Base-by-base conservation (phyloP, 2,329 filamentous ascomycete genomes). In the Remersonia thermophila region DNA sequence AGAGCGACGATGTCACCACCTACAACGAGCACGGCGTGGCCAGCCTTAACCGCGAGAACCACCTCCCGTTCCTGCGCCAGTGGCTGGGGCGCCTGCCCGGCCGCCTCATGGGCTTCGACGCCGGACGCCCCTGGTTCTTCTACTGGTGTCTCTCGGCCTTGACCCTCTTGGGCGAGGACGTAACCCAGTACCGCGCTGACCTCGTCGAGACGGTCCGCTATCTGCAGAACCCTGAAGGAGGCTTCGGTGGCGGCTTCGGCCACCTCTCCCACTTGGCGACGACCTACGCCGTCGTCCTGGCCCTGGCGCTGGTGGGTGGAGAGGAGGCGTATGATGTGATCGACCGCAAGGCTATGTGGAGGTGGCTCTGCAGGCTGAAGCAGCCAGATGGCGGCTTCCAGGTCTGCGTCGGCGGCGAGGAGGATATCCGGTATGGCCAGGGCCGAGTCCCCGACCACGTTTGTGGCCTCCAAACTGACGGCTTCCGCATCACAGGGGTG, bases 241-340 rank as follows among this genome's bases (percentile, higher is more conserved):
- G 91, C 2, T 94, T 94, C 56, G 91, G 86, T 35, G 91, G 89
- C 44, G 87, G 91, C n/a, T 81, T 86, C 56, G 86, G 89, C 18
- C 91, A 96, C 55, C 69, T 74, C 47, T 86, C 84, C 36, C 91
- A 98, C 59, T 71, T 91, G 47, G 91, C 91, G 39, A 80, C 83
- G 32, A 85, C 83, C 1, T 98, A 96, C 66, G 86, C 87, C 32
- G 72, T 80, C 28, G 62, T 93, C 14, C 70, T 98, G 40, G 76
- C 82, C 31, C 66, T 98, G 35, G 74, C 80, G 16, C 72, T 86
- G 43, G 81, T 89, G 29, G 85, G 83, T 35, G 84, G 82, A 7
- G 62, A 79, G 40, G 77, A 81, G 38, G 73, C 75, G 29, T 83
- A 85, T 54, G 70, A 78, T 41, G 63, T 84, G 37, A 73, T 96